These are phyloP conservation scores for Salvia rosmarinus DNA, from an alignment of 257 asterid genomes.

Conservation along the genomic window DNA sequence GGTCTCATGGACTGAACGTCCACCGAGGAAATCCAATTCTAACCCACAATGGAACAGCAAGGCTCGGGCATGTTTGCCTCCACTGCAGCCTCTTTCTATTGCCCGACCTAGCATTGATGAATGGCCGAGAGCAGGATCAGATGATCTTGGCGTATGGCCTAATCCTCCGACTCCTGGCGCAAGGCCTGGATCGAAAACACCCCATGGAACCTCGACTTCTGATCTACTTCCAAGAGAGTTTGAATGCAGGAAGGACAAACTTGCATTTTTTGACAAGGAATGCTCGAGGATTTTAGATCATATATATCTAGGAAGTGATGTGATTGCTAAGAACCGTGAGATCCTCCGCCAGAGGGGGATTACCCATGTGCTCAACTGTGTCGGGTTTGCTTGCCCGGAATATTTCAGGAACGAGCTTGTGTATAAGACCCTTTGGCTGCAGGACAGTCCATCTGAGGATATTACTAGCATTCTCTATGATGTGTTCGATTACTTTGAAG, in stretches of 20 bases:
- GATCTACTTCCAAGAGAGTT: conserved; percentile 56
- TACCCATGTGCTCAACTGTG: conserved; percentile 97
- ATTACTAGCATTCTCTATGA: conserved; percentile 87
- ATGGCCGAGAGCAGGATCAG: conserved; percentile 94
- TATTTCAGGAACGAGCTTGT: conserved; percentile 79
- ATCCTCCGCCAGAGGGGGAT: conserved; percentile 66
- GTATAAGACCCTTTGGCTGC: conserved; percentile 93
- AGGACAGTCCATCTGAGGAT: conserved; percentile 90
- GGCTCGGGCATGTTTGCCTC: conserved; percentile 88
- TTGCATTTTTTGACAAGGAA: conserved; percentile 86
- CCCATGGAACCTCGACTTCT: conserved; percentile 47
- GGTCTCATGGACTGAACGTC: conserved; percentile 73
- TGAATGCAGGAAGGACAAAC: conserved; percentile 68
- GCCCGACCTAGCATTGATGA: conserved; percentile 63
- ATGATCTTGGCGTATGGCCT: conserved; percentile 90
- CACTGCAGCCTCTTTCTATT: conserved; percentile 90
- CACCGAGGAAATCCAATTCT: conserved; percentile 57
- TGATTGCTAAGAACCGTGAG: conserved; percentile 76
- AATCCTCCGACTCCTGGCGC: conserved; percentile 79
- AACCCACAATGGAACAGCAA: conserved; percentile 86
- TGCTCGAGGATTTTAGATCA: conserved; percentile 84
- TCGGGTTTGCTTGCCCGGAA: conserved; percentile 79
- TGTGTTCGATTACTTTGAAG: conserved; percentile 93
- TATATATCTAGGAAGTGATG: conserved; percentile 80
- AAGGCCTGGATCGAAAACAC: conserved; percentile 54